These are phyloP conservation scores for Xerocomellus dryophilus DNA, from an alignment of 768 basidiomycete genomes.

Conservation along the genomic window DNA sequence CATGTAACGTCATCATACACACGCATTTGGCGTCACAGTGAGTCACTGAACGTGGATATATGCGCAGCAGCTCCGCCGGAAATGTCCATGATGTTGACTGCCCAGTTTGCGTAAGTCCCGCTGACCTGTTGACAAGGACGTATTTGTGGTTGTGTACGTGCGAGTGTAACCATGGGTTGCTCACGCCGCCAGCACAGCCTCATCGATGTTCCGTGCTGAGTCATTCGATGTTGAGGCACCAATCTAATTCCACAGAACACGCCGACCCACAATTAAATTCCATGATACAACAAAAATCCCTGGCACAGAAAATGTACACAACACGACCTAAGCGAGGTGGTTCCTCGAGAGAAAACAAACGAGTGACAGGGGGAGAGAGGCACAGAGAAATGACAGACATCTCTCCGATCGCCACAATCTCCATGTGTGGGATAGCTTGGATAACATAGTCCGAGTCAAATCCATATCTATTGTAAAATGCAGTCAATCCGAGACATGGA, in stretches of 20 bases:
- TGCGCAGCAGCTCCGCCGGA: neutral
- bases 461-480: slow-evolving; percentile 21
- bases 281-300: slow-evolving; percentile 13
- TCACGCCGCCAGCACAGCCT: neutral
- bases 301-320: slow-evolving; percentile 6
- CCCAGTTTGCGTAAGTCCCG: neutral
- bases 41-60: neutral
- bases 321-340: slow-evolving; percentile 2
- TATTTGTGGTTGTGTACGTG: slow-evolving; percentile 11
- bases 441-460: slow-evolving; percentile 21
- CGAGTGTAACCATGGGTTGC: neutral
- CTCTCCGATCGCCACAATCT: slow-evolving; percentile 3
- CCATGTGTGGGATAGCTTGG: slow-evolving; percentile 7
- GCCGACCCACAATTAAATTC: neutral
- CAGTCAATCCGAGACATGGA: slow-evolving; percentile 11
- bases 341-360: slow-evolving; percentile 9
- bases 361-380: slow-evolving; percentile 4
- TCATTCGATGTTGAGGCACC: neutral
- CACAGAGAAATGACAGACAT: slow-evolving; percentile 12
- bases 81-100: neutral
- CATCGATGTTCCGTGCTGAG: neutral
- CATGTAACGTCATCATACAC: neutral
- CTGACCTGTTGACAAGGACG: neutral
- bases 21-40: neutral
- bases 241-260: neutral